Evolutionary conservation across 169 alveolate genomes (phyloP).

Genomic region (Babesia gibsoni): DNA sequence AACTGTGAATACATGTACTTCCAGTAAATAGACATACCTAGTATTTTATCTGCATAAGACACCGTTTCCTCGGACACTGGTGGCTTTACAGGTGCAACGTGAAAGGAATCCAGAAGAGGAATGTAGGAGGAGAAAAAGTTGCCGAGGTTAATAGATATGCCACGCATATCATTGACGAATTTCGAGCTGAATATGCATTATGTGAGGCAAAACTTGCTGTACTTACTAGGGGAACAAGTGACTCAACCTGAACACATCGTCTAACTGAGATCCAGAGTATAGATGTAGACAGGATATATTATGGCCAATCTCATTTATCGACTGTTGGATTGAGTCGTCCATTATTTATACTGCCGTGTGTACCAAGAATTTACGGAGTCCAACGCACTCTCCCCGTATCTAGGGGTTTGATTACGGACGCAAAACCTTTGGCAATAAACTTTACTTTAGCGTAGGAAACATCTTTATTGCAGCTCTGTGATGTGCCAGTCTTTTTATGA

Average conservation of each 20-base stretch:
- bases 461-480: too few species aligned
- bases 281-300: conserved; percentile 50
- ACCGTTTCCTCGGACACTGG: conserved; percentile 19
- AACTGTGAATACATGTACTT: conserved; percentile 8
- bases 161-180: conserved; percentile 66
- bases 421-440: too few species aligned
- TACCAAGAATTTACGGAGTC: too few species aligned
- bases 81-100: conserved; percentile 49
- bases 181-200: conserved; percentile 34
- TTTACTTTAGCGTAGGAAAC: too few species aligned
- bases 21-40: conserved; percentile 1
- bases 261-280: conserved; percentile 62
- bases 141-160: conserved; percentile 51
- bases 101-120: conserved; percentile 63
- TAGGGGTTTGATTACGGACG: too few species aligned
- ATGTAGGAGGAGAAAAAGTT: conserved; percentile 61
- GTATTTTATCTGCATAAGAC: conserved; percentile 46
- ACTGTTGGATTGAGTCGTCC: conserved; percentile 46
- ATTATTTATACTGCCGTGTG: neutral
- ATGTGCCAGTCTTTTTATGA: too few species aligned
- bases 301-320: conserved; percentile 54
- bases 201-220: neutral
- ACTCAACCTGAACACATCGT: conserved; percentile 57
- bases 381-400: too few species aligned
- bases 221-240: conserved; percentile 61